Base-by-base conservation (phyloP, 1,139 yeast species). In the Candida freyschussii region DNA sequence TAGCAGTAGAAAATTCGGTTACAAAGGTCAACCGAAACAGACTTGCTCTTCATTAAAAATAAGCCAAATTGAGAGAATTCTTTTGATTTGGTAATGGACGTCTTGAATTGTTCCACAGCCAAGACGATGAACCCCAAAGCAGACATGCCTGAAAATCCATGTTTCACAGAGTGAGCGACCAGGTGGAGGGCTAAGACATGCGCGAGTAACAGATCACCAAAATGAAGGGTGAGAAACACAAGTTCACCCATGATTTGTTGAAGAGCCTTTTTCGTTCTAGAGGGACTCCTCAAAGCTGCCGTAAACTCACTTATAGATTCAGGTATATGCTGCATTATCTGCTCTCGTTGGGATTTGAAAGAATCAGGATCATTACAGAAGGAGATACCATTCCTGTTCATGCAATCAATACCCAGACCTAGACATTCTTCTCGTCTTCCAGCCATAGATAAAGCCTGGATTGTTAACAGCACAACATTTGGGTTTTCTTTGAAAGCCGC, bases 241-340 rank as follows among this genome's bases (percentile, higher is more conserved):
- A 72, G 41, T 26, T 67, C 70, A 15, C 65, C 53, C 16, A 72
- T 58, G 15, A 72, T 56, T 35, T 69, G 73, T 29, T 65, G 72
- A 3, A 64, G 58, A 21, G 69, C 48, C 6, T 56, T 37, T 3
- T 57, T 48, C 12, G 52, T 48, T 3, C 60, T 57, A 25, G 65
- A 57, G 4, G 56, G 56, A 1, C 62, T 50, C 2, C 53, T 42
- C 5, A 53, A 56, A 31, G 70, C 47, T 7, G 50, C 53, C 19
- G 72, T 48, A 12, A 72, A 66, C 30, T 70, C 76, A 2, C 61
- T 51, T 3, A 66, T 56, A 1, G 75, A 62, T 4, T 63, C 45
- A 0, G 76, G 75, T 6, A 69, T 53, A 30, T 58, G 56, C 7
- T 55, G 54, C 13, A 49, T 40, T 21, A 64, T 45, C 17, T 47